Conservation (phyloP, 2,329 filamentous ascomycete genomes). For the Lasiodiplodia sp. region DNA sequence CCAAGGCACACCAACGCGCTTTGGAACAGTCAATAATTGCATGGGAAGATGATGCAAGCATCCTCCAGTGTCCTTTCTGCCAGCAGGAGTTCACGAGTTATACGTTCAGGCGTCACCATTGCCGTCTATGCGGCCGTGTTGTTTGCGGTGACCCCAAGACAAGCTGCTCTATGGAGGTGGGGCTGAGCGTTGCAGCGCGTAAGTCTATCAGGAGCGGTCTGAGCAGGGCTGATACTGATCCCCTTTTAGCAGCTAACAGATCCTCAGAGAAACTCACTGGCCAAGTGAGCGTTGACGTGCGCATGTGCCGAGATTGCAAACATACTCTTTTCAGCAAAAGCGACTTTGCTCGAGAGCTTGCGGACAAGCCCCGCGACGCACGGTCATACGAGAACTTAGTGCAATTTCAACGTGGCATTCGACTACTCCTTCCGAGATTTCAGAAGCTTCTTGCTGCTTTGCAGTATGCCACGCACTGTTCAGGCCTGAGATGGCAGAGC, state of each 20-base stretch:
- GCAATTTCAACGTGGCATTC: slow-evolving; percentile 88
- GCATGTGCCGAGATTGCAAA: slow-evolving; percentile 92
- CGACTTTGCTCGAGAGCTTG: slow-evolving; percentile 77
- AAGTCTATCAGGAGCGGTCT: slow-evolving; percentile 41
- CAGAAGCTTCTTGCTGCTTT: slow-evolving; percentile 77
- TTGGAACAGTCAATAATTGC: slow-evolving; percentile 92
- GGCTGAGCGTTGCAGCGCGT: slow-evolving; percentile 75
- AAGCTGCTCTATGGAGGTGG: slow-evolving; percentile 83
- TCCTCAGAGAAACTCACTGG: slow-evolving; percentile 53
- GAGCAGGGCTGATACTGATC: slow-evolving; percentile 21
- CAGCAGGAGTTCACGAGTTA: slow-evolving; percentile 95
- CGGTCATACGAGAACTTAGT: slow-evolving; percentile 82
- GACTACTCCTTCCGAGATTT: slow-evolving; percentile 80
- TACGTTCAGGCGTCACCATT: slow-evolving; percentile 92
- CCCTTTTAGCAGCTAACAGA: slow-evolving; percentile 38
- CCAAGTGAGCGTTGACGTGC: slow-evolving; percentile 77
- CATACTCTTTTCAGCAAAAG: slow-evolving; percentile 73
- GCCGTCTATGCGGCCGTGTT: slow-evolving; percentile 88
- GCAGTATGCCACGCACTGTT: slow-evolving; percentile 58
- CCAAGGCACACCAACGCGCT: slow-evolving; percentile 76
- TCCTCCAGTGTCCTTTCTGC: slow-evolving; percentile 87
- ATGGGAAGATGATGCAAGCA: slow-evolving; percentile 90
- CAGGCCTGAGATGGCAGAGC: neutral
- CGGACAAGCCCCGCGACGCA: slow-evolving; percentile 74
- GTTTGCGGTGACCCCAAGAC: slow-evolving; percentile 90